These are phyloP conservation scores for Gilbertella persicaria DNA, from an alignment of 371 early-diverging fungal genomes.

Conservation along the genomic window DNA sequence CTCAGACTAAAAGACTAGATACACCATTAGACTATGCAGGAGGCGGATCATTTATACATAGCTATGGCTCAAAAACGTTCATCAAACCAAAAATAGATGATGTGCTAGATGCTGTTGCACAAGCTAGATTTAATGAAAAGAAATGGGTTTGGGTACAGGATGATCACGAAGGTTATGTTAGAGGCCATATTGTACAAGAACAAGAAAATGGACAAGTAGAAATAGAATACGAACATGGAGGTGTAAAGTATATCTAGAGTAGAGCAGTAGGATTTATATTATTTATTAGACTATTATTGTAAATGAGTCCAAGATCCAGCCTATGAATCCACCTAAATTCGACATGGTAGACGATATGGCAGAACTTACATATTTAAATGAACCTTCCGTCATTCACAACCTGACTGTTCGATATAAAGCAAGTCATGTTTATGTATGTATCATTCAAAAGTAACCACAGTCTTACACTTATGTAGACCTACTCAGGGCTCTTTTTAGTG, in stretches of 20 bases:
- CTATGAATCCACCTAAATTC: slow-evolving; percentile 99
- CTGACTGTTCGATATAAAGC: slow-evolving; percentile 88
- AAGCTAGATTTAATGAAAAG: slow-evolving; percentile 82
- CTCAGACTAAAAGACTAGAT: background rate
- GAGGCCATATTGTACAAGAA: slow-evolving; percentile 83
- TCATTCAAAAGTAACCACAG: background rate
- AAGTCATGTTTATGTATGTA: slow-evolving; percentile 90
- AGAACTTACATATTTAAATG: slow-evolving; percentile 95
- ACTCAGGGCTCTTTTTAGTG: slow-evolving; percentile 99
- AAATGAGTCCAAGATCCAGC: slow-evolving; percentile 6
- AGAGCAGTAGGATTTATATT: background rate
- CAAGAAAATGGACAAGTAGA: slow-evolving; percentile 59
- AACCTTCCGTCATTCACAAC: slow-evolving; percentile 98
- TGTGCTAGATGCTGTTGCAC: slow-evolving; percentile 70
- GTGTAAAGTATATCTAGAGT: slow-evolving; percentile 48
- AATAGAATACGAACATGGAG: slow-evolving; percentile 52
- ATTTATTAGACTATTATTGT: slow-evolving; percentile 11
- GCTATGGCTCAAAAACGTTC: slow-evolving; percentile 50
- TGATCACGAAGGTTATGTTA: slow-evolving; percentile 85
- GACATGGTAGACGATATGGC: slow-evolving; percentile 99
- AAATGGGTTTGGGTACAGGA: slow-evolving; percentile 97
- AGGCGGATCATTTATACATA: slow-evolving; percentile 50
- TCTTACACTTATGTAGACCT: slow-evolving; percentile 72
- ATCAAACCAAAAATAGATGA: slow-evolving; percentile 40
- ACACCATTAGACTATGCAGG: slow-evolving; percentile 11